Conservation (phyloP, 257 asterid genomes). For the Striga asiatica region DNA sequence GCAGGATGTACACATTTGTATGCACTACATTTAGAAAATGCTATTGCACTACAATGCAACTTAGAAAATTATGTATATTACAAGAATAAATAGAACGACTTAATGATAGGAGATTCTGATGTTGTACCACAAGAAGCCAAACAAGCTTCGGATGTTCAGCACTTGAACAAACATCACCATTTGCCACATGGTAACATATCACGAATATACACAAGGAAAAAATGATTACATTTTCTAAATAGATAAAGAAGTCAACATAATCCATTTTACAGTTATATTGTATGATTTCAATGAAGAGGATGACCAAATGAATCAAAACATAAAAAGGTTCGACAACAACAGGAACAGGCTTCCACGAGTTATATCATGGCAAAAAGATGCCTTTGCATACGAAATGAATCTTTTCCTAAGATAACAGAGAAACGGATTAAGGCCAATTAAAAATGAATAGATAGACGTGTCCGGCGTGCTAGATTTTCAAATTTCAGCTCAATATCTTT, state of each 20-base stretch:
- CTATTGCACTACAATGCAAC: too few species aligned
- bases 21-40: too few species aligned
- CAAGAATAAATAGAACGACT: too few species aligned
- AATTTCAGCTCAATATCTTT: background rate
- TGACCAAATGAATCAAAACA: background rate
- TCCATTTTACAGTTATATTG: background rate
- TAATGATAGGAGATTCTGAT: too few species aligned
- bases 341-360: constrained; percentile 4
- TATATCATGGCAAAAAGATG: background rate
- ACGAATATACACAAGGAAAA: too few species aligned
- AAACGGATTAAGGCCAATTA: background rate
- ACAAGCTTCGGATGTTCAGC: background rate
- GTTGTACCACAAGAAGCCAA: too few species aligned
- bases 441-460: background rate
- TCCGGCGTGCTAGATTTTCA: background rate
- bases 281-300: background rate
- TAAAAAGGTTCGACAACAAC: background rate
- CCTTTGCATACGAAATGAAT: constrained; percentile 7
- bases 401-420: background rate
- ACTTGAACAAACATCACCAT: background rate
- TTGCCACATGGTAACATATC: too few species aligned
- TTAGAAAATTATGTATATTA: too few species aligned
- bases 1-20: too few species aligned
- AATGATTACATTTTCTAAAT: too few species aligned
- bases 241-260: too few species aligned